Conservation (phyloP, 148 eudicot genomes). For the Heliosperma pusillum region DNA sequence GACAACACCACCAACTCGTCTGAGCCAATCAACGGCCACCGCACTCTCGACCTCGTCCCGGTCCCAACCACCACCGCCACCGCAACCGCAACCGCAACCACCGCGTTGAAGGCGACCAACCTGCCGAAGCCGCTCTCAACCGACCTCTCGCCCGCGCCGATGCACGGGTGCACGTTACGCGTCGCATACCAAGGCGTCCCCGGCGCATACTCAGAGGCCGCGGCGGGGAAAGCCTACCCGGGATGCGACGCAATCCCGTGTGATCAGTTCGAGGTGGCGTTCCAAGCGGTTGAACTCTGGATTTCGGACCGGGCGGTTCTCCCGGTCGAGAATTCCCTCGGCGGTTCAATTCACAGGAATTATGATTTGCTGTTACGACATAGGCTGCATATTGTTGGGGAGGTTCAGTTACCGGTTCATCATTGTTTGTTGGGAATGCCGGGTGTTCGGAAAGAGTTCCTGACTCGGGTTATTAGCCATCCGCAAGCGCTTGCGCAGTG, state of each 20-base stretch:
- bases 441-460: constrained; percentile 63
- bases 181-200: constrained; percentile 97
- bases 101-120: constrained; percentile 5
- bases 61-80: neutral
- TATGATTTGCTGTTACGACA: constrained; percentile 66
- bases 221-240: constrained; percentile 85
- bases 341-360: constrained; percentile 67
- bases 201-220: constrained; percentile 91
- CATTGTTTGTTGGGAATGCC: constrained; percentile 82
- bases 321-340: constrained; percentile 66
- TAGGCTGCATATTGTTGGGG: constrained; percentile 75
- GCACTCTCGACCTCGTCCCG: constrained; percentile 55
- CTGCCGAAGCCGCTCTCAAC: constrained; percentile 63
- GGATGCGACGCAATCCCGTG: constrained; percentile 83
- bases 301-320: constrained; percentile 68
- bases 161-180: constrained; percentile 72
- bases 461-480: constrained; percentile 71
- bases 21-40: constrained; percentile 51
- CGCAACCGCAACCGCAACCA: neutral
- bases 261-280: constrained; percentile 90
- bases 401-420: constrained; percentile 82
- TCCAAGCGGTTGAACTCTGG: constrained; percentile 86
- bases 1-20: neutral
- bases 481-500: constrained; percentile 90
- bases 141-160: constrained; percentile 68